Conservation (phyloP, 345 rosid species). For the Eucalyptus tenuipes region DNA sequence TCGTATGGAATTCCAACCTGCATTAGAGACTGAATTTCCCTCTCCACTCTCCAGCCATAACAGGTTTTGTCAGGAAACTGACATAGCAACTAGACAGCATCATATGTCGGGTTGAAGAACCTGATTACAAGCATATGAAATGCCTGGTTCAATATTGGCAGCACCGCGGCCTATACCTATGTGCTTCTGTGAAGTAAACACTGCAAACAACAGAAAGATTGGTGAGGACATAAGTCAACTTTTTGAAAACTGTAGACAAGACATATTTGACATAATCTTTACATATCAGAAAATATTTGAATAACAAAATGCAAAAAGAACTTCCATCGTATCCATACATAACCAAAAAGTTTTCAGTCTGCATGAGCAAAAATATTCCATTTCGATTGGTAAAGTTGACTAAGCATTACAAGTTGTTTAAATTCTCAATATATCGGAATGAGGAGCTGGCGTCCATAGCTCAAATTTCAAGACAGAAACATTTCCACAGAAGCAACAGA, state of each 20-base stretch:
- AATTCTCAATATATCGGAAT: neutral
- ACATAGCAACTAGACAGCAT: neutral
- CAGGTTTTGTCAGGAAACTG: neutral
- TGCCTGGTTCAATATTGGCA: conserved; percentile 63
- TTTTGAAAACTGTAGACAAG: neutral
- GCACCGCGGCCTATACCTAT: conserved; percentile 54
- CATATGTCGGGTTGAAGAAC: neutral
- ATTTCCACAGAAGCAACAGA: neutral
- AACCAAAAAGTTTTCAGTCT: conserved; percentile 53
- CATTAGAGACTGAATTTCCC: conserved; percentile 78
- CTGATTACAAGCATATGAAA: neutral
- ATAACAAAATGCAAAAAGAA: conserved; percentile 46
- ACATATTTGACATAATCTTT: neutral
- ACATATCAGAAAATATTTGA: conserved; percentile 35
- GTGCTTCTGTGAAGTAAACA: conserved; percentile 51
- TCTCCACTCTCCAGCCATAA: conserved; percentile 38
- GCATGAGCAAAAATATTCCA: conserved; percentile 6
- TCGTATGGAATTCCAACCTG: conserved; percentile 23
- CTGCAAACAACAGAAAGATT: conserved; percentile 19
- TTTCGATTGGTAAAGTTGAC: neutral
- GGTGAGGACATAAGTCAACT: neutral
- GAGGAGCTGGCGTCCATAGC: neutral
- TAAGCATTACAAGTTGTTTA: neutral
- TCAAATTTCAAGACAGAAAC: neutral
- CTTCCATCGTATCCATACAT: conserved; percentile 51